These are phyloP conservation scores for Reticulomyxa filosa DNA, from an alignment of 78 protist genomes.

Conservation along the genomic window DNA sequence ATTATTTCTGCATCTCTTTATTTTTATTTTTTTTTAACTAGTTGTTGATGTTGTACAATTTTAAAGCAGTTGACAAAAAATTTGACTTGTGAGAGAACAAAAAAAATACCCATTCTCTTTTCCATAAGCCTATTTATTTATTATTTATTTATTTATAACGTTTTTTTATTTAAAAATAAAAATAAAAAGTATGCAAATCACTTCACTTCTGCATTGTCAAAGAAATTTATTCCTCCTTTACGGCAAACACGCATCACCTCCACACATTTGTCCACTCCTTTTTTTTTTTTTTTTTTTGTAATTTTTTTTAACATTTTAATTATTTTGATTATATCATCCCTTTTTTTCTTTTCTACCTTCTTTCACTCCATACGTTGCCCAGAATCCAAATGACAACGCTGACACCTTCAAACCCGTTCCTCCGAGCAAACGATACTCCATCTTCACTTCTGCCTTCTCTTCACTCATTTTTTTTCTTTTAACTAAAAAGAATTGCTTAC, in stretches of 20 bases:
- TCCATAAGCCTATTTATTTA: neutral
- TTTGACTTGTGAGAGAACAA: neutral
- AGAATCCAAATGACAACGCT: neutral
- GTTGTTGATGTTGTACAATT: neutral
- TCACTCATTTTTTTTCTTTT: no score
- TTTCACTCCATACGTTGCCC: no score
- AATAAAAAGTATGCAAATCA: neutral
- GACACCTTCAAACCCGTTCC: neutral
- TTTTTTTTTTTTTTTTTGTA: no score
- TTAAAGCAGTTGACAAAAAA: neutral
- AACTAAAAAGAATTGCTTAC: no score
- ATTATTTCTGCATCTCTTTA: neutral
- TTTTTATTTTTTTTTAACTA: neutral
- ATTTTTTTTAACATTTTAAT: no score
- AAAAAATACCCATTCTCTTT: neutral
- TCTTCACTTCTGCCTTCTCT: no score
- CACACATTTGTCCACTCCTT: no score
- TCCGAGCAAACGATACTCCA: no score
- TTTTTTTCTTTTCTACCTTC: no score
- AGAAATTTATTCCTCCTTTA: neutral
- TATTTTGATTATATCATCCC: no score
- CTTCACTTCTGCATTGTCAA: slow-evolving; percentile 1
- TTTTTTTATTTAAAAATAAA: neutral
- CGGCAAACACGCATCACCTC: neutral
- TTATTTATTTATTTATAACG: neutral